These are phyloP conservation scores for Haberlea rhodopensis DNA, from an alignment of 257 asterid genomes.

Conservation along the genomic window DNA sequence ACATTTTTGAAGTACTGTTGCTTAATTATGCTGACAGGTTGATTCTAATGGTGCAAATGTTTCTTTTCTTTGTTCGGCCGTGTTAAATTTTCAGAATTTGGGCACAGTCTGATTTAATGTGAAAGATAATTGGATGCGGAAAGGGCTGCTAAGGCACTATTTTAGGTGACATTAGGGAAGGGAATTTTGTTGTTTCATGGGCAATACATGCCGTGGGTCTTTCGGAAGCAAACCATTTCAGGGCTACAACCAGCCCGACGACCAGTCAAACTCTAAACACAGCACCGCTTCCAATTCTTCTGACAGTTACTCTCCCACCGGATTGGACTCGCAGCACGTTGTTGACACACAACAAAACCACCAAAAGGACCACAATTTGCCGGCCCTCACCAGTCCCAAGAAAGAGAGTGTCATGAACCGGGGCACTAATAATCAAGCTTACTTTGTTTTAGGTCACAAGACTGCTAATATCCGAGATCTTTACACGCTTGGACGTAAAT, in stretches of 20 bases:
- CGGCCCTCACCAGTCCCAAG: constrained; percentile 38
- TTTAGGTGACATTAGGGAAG: constrained; percentile 29
- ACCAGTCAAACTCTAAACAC: constrained; percentile 43
- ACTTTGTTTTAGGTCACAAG: constrained; percentile 67
- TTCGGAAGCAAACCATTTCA: constrained; percentile 57
- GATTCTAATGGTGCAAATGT: constrained; percentile 18
- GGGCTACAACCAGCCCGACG: constrained; percentile 62
- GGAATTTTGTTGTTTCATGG: constrained; percentile 70
- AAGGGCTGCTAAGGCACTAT: constrained; percentile 9
- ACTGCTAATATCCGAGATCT: constrained; percentile 77
- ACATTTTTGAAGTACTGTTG: constrained; percentile 5
- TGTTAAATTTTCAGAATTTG: constrained; percentile 24
- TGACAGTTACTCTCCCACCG: constrained; percentile 39
- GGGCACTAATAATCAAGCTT: constrained; percentile 48
- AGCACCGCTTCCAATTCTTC: constrained; percentile 40
- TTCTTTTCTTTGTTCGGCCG: constrained; percentile 6
- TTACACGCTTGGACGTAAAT: constrained; percentile 70
- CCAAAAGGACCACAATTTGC: constrained; percentile 32
- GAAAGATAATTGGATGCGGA: constrained; percentile 31
- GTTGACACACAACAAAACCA: constrained; percentile 28
- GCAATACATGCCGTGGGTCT: constrained; percentile 99
- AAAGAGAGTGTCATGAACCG: constrained; percentile 67
- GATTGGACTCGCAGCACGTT: constrained; percentile 37
- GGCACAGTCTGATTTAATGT: constrained; percentile 25
- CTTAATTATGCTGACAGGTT: background rate